A percentile compares a stretch with the other conserved stretches of the same genome.
Evolutionary conservation across 805 yeast genomes (phyloP).

Genomic region (baker's yeast (Saccharomyces cerevisiae)): DNA sequence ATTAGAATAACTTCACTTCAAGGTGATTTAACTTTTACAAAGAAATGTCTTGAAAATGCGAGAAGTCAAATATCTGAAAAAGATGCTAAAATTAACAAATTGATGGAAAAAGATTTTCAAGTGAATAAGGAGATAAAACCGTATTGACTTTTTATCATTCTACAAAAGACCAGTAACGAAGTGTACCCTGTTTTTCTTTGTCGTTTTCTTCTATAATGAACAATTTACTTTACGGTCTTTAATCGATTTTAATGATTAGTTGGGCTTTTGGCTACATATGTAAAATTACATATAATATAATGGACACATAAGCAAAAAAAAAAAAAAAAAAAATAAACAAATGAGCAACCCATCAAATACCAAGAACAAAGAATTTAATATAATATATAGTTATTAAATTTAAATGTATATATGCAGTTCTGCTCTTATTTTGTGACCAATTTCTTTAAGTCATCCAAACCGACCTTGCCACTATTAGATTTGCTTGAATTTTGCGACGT

Average conservation of each 20-base stretch:
- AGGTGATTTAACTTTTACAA: conserved; percentile 3
- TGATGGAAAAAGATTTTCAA: neutral
- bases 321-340: neutral
- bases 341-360: neutral
- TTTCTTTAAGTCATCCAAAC: conserved; percentile 18
- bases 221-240: neutral
- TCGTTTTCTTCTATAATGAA: neutral
- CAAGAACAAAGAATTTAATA: neutral
- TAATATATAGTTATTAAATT: neutral
- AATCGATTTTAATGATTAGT: neutral
- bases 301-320: neutral
- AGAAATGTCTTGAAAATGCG: neutral
- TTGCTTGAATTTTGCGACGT: conserved; percentile 29
- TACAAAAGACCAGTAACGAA: neutral
- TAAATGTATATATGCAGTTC: neutral
- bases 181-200: neutral
- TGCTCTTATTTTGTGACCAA: conserved; percentile 4
- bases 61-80: neutral
- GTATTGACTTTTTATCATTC: neutral
- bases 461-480: conserved; percentile 13
- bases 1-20: conserved; percentile 15
- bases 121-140: neutral
- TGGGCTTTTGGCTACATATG: neutral
- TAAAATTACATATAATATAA: neutral
- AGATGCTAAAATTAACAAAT: neutral